These are phyloP conservation scores for Aspergillus tubingensis DNA, from an alignment of 2,329 filamentous ascomycete genomes.

Conservation along the genomic window DNA sequence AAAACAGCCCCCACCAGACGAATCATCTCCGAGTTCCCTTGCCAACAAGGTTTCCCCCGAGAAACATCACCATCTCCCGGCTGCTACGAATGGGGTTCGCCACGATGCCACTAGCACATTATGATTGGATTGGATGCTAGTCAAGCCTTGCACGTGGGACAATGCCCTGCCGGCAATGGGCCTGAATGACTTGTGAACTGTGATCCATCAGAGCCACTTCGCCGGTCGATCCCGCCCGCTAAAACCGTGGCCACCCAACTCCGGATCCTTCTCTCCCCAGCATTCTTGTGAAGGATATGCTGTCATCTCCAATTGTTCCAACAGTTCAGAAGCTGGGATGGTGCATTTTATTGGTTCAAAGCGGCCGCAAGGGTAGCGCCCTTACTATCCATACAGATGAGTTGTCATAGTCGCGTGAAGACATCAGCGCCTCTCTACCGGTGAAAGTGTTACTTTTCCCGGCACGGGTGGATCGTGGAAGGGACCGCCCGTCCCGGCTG, in stretches of 20 bases:
- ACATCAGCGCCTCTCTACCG: background rate
- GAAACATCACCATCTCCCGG: background rate
- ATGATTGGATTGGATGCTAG: background rate
- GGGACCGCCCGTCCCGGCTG: too few relatives aligned
- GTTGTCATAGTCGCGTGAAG: background rate
- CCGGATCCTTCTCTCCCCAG: background rate
- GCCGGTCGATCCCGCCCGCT: background rate
- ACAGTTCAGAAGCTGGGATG: too few relatives aligned
- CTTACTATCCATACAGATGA: background rate
- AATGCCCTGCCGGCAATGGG: background rate
- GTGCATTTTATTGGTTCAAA: too few relatives aligned
- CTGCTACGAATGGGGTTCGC: background rate
- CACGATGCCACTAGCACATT: background rate
- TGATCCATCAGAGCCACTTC: background rate
- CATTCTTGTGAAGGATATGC: too few relatives aligned
- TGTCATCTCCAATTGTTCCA: too few relatives aligned
- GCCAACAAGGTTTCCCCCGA: background rate
- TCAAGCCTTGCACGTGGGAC: background rate
- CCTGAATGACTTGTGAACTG: background rate
- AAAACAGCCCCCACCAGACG: too few relatives aligned
- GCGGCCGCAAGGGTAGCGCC: too few relatives aligned
- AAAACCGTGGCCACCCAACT: background rate
- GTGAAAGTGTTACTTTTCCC: background rate
- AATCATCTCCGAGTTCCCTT: too few relatives aligned
- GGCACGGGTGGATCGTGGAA: too few relatives aligned